Base-by-base conservation (phyloP, 108 stramenopile genomes). In the Nitzschia sp. region DNA sequence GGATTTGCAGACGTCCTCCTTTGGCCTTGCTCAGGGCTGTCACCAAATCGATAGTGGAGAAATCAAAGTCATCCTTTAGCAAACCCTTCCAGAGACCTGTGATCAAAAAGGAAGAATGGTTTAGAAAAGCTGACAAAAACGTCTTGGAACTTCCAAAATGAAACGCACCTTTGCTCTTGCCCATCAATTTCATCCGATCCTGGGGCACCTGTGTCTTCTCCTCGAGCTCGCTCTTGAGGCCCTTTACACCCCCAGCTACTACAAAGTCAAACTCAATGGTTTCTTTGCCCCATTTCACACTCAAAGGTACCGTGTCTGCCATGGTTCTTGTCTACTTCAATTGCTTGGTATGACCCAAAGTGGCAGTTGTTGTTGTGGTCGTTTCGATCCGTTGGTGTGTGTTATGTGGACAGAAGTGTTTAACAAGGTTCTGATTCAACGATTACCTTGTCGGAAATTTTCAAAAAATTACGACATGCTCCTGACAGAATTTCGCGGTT, bases 201-300 rank as follows among this genome's bases (percentile, higher is more conserved):
- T 69, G 78, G 8, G 99, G 99, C 14, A 99, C 97, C 46, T 89
- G 88, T 38, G 99, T 99, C 51, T 88, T 81, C 40, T 86, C 83
- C 63, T 94, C 82, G 64, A 99, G 64, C 57, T 90, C 79, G 8
- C 74, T 51, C 70, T 96, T 96, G 52, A 97, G 84, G 14, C 87
- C 85, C 51, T 82, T 85, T 24, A 91, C 91, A 11, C 92, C 90
- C 39, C 72, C 72, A 11, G 83, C 78, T 10, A 84, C 80, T 26
- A 88, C 87, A 39, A 94, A 76, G 40, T 83, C 64, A 29, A 90
- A 71, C 8, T 67, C 46, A 65, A 90, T 77, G 42, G 79, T 67
- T 69, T 93, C 89, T 76, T 98, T 98, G 41, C 96, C 96, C 98
- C 98, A 98, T 83, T 96, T 97, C 9, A 98, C 87, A 25, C 44